Conservation (phyloP, 176 grass and related monocot species). For the Oryza coarctata region DNA sequence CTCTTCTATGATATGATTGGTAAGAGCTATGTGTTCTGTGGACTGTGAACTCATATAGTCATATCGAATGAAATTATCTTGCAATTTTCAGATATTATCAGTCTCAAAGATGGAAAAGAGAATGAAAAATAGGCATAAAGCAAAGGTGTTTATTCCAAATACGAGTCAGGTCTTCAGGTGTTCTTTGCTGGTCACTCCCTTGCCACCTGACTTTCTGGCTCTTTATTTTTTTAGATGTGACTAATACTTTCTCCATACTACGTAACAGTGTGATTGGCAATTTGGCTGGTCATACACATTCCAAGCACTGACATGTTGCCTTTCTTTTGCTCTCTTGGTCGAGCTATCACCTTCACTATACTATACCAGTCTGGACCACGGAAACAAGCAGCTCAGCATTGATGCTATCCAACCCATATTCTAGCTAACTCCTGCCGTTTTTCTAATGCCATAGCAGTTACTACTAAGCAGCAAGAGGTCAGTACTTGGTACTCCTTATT, state of each 20-base stretch:
- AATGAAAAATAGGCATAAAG: neutral
- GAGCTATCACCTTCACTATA: neutral
- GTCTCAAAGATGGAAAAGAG: conserved; percentile 27
- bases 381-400: conserved; percentile 33
- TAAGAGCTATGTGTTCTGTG: conserved; percentile 11
- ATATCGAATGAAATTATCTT: neutral
- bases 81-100: neutral
- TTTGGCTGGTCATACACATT: neutral
- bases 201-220: neutral
- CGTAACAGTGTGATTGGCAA: neutral
- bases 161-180: neutral
- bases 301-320: conserved; percentile 1
- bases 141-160: neutral
- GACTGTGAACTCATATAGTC: neutral
- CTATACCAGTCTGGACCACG: conserved; percentile 3
- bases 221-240: neutral
- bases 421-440: conserved; percentile 12
- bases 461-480: neutral
- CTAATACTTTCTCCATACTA: neutral
- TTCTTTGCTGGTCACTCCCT: neutral
- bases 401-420: conserved; percentile 30
- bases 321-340: neutral
- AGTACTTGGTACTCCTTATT: neutral
- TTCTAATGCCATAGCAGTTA: conserved; percentile 5
- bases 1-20: neutral